Base-by-base conservation (phyloP, 1,139 yeast species). In the Chernovozyma aurita region DNA sequence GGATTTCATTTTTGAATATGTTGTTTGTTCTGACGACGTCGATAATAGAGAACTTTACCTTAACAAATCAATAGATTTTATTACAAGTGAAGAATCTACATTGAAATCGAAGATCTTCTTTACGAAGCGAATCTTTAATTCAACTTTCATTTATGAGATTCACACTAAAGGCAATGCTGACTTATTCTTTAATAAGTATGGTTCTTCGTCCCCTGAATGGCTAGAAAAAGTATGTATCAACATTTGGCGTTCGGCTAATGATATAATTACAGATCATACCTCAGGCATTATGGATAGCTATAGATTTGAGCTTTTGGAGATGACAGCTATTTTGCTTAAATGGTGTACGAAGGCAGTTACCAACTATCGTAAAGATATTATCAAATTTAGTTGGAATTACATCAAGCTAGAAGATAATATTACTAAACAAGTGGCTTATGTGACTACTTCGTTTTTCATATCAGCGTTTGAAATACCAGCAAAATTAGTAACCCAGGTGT, bases 381-480 rank as follows among this genome's bases (percentile, higher is more conserved):
- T 92, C 59, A 88, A 87, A 55, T 92, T 90, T 62, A 85, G 92
- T 47, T 94, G 98, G 98, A 85, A 85, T 47, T 86, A 82, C 52
- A 84, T 92, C 52, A 87, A 87, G 48, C 63, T 90, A 32, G 97
- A 90, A 46, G 99, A 94, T 53, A 77, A 81, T 40, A 78, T 88
- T 36, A 81, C 95, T 29, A 94, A 94, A 54, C 96, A 88, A 49
- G 86, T 94, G 4, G 97, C 97, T 0, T 90, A 90, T 55, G 88
- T 88, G 27, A 79, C 94, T 2, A 87, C 95, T 2, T 76, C 95
- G 0, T 80, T 81, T 53, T 94, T 90, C 55, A 88, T 94, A 42
- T 76, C 90, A 1, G 84, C 85, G 0, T 94, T 81, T 54, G 97
- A 90, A 31, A 88, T 96, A 0, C 94, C 97, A 11, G 74, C 87